Base-by-base conservation (phyloP, 1,284 basidiomycete species). In the Porogramme epimiltina region DNA sequence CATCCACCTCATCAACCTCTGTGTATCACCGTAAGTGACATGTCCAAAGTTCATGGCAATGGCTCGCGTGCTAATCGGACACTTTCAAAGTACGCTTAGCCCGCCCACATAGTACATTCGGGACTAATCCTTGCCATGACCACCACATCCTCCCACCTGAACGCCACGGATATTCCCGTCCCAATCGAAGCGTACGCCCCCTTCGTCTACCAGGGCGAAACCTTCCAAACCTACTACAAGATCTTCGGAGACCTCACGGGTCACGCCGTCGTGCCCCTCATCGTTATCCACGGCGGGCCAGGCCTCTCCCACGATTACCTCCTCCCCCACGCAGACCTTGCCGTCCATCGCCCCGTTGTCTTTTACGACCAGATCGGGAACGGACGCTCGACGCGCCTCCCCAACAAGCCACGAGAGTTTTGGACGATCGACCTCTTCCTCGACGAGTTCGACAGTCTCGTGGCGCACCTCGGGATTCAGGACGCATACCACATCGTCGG, bases 351-450 rank as follows among this genome's bases (percentile, higher is more conserved):
- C 60, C 41, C 66, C 61, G 59, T 71, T 39, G 56, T 72, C 41
- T 51, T 69, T 40, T 72, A 72, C 58, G 69, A 72, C 49, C 70
- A 72, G 47, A 40, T 72, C 33, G 67, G 70, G 25, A 60, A 51
- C 45, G 67, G 62, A 10, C 56, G 52, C 18, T 70, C 67, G n/a
- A 70, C 67, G 4, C 69, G 68, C 56, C 58, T 70, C 22, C 55
- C 33, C 1, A 60, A 66, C 45, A 65, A 67, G 52, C 57, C 56
- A 9, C 44, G 41, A 8, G 26, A 45, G 26, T 69, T 71, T 58
- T 70, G 66, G 66, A 65, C 60, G 0, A 51, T 62, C 42, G 59
- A 64, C 19, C 62, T 71, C 44, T 71, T 69, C 62, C 42, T 68
- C 31, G 60, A 60, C 52, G 68, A 71, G 57, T 58, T 70, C n/a